These are phyloP conservation scores for Cucurbita maxima DNA, from an alignment of 306 rosid species.

Conservation along the genomic window DNA sequence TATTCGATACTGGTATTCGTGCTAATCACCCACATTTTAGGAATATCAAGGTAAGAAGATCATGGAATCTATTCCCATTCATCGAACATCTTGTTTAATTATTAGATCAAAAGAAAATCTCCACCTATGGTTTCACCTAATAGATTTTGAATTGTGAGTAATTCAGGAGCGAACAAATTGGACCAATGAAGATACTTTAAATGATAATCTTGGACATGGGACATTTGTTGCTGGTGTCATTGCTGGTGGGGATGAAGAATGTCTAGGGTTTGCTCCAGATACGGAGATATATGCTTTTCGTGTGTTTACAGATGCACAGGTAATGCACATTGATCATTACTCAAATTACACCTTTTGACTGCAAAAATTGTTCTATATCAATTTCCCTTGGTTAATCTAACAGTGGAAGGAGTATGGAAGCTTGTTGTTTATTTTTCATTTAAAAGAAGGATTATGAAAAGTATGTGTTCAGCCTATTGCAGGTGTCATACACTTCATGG, in stretches of 20 bases:
- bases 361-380: neutral
- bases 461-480: slow-evolving; percentile 83
- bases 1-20: slow-evolving; percentile 93
- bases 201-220: slow-evolving; percentile 97
- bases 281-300: slow-evolving; percentile 98
- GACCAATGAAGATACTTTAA: slow-evolving; percentile 86
- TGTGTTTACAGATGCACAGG: slow-evolving; percentile 99
- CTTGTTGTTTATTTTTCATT: slow-evolving; percentile 17
- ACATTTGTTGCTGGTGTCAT: slow-evolving; percentile 96
- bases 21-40: slow-evolving; percentile 88
- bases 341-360: neutral
- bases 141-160: slow-evolving; percentile 12
- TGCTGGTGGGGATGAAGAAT: slow-evolving; percentile 74
- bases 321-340: slow-evolving; percentile 41
- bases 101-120: neutral
- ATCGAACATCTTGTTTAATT: neutral
- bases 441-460: slow-evolving; percentile 40
- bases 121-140: neutral
- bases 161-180: slow-evolving; percentile 94
- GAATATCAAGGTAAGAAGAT: slow-evolving; percentile 57
- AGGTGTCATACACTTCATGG: slow-evolving; percentile 98
- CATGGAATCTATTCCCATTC: neutral
- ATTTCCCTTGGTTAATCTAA: neutral
- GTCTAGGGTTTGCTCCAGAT: slow-evolving; percentile 96
- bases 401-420: neutral